These are phyloP conservation scores for Metschnikowia santaceciliae DNA, from an alignment of 805 yeast genomes.

Conservation along the genomic window DNA sequence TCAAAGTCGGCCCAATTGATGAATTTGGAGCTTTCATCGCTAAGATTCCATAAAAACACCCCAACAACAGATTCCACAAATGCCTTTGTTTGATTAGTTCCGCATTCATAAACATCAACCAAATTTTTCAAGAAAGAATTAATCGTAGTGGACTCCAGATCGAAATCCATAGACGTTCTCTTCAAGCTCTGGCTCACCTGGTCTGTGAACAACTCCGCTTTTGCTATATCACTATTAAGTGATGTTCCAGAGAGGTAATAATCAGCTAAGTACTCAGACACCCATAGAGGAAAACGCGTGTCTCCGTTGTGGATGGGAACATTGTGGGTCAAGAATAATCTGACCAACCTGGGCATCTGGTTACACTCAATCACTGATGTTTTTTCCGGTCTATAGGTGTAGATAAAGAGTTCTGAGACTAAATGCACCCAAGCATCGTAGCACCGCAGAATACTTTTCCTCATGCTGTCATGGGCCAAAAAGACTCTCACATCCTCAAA, in stretches of 20 bases:
- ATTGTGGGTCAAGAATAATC: slow-evolving; percentile 3
- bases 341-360: background rate
- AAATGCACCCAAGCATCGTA: background rate
- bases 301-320: background rate
- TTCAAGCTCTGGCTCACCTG: background rate
- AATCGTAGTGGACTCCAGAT: slow-evolving; percentile 4
- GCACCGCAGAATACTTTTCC: background rate
- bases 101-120: slow-evolving; percentile 12
- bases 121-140: slow-evolving; percentile 15
- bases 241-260: slow-evolving; percentile 12
- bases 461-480: background rate
- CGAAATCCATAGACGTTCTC: background rate
- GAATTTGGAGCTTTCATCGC: slow-evolving; percentile 13
- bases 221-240: background rate
- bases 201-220: background rate
- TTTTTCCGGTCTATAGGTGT: background rate
- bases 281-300: slow-evolving; percentile 5
- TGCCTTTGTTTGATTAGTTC: slow-evolving; percentile 6
- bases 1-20: slow-evolving; percentile 21
- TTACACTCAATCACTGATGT: background rate
- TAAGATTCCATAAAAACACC: slow-evolving; percentile 25
- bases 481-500: slow-evolving; percentile 1
- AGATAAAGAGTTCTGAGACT: background rate
- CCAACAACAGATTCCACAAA: slow-evolving; percentile 40
- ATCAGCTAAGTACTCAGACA: slow-evolving; percentile 14